Percentiles rank a stretch among this genome's conserved stretches.
Evolutionary conservation across 148 eudicot genomes (phyloP).

Genomic region (Persicaria tinctoria): DNA sequence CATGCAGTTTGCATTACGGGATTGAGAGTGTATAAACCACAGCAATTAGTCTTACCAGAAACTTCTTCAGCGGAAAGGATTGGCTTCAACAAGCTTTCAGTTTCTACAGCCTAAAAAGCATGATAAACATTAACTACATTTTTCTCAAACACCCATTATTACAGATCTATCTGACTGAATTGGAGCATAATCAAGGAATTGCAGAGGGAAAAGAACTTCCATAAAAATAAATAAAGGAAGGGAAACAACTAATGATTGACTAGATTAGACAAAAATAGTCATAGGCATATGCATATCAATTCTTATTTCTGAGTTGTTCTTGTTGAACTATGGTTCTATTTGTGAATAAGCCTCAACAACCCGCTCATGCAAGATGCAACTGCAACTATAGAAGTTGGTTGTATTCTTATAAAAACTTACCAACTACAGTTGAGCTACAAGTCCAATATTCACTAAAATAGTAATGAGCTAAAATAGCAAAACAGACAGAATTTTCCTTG

Average conservation of each 20-base stretch:
- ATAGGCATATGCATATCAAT: not conserved
- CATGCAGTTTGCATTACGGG: not conserved
- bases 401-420: not conserved
- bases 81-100: slow-evolving; percentile 77
- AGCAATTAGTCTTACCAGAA: slow-evolving; percentile 37
- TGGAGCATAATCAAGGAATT: not conserved
- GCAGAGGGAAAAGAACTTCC: not conserved
- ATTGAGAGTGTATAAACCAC: not conserved
- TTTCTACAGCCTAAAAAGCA: slow-evolving; percentile 56
- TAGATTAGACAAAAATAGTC: not conserved
- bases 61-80: slow-evolving; percentile 79
- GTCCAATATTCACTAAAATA: too few species aligned
- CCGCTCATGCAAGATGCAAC: not conserved
- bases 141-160: not conserved
- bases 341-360: not conserved
- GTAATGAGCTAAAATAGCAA: too few species aligned
- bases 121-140: not conserved
- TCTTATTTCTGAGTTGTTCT: not conserved
- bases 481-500: too few species aligned
- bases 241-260: not conserved
- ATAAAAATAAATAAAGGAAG: too few species aligned
- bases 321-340: not conserved
- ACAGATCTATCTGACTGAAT: not conserved
- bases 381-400: not conserved
- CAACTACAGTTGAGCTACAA: not conserved